Conservation (phyloP, 495 filamentous ascomycete species). For the Cairneyella variabilis region DNA sequence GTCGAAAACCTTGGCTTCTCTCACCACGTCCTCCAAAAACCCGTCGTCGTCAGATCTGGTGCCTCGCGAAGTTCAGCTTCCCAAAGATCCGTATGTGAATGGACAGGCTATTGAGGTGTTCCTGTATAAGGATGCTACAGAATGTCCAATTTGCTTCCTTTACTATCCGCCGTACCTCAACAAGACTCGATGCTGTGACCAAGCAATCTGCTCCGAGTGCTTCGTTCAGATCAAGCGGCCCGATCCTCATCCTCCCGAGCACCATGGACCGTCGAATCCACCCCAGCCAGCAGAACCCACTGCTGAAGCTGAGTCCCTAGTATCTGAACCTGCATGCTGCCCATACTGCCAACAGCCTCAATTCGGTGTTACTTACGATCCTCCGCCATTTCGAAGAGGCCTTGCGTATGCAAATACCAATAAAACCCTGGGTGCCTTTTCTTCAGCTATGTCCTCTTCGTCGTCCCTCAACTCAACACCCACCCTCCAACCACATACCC, state of each 20-base stretch:
- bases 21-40: constrained; percentile 66
- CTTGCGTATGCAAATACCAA: constrained; percentile 58
- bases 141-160: constrained; percentile 96
- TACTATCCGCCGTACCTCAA: constrained; percentile 97
- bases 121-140: constrained; percentile 82
- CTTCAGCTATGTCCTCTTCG: constrained; percentile 67
- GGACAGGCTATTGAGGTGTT: constrained; percentile 88
- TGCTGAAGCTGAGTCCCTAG: constrained; percentile 61
- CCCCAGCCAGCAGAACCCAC: constrained; percentile 38
- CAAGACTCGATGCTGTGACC: constrained; percentile 91
- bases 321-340: constrained; percentile 89
- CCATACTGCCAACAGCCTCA: constrained; percentile 94
- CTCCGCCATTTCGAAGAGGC: constrained; percentile 84
- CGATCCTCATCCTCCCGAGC: constrained; percentile 91
- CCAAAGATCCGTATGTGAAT: constrained; percentile 83
- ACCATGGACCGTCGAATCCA: constrained; percentile 51
- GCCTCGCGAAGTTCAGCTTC: constrained; percentile 74
- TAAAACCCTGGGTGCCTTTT: constrained; percentile 34
- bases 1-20: constrained; percentile 76
- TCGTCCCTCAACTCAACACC: constrained; percentile 45
- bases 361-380: constrained; percentile 88
- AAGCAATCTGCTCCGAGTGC: constrained; percentile 96
- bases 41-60: constrained; percentile 63
- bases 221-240: constrained; percentile 98
- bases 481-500: constrained; percentile 16